phyloP scores from a whole-genome alignment of 2,329 filamentous ascomycete species.

The Pseudogymnoascus sp. region DNA sequence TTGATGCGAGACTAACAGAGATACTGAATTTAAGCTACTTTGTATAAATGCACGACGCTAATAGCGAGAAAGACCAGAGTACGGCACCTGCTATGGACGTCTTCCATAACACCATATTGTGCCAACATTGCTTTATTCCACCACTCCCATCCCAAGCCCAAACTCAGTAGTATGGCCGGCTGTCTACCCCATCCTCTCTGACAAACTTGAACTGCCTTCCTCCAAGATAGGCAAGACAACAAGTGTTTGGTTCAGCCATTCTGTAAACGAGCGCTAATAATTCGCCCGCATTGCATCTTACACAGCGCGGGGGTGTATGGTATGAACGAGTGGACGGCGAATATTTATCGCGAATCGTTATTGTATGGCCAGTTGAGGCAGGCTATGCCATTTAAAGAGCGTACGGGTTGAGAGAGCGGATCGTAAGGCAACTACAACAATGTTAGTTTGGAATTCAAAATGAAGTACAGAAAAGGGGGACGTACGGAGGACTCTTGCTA shows the following conservation, averaged over 20 bases:
- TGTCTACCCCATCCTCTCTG: background rate
- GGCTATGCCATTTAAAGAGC: slow-evolving; percentile 41
- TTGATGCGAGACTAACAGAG: slow-evolving; percentile 6
- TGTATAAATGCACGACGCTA: slow-evolving; percentile 6
- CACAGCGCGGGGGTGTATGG: slow-evolving; percentile 2
- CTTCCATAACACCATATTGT: slow-evolving; percentile 1
- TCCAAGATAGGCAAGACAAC: background rate
- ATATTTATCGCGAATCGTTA: background rate
- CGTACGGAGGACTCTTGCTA: slow-evolving; percentile 98
- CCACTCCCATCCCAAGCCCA: background rate
- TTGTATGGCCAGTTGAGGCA: background rate
- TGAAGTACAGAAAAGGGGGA: slow-evolving; percentile 29
- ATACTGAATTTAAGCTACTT: slow-evolving; percentile 7
- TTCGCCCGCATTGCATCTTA: background rate
- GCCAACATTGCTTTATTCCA: slow-evolving; percentile 7
- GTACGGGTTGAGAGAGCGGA: slow-evolving; percentile 73
- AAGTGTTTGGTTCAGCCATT: slow-evolving; percentile 1
- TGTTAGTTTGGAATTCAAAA: slow-evolving; percentile 31
- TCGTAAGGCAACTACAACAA: slow-evolving; percentile 63
- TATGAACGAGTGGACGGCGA: slow-evolving; percentile 1
- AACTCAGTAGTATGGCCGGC: background rate
- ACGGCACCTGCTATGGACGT: background rate
- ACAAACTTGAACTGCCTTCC: background rate
- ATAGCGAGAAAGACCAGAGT: slow-evolving; percentile 7
- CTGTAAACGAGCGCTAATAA: slow-evolving; percentile 5